Evolutionary conservation across 1,284 basidiomycete genomes (phyloP).

Genomic region (Apiotrichum domesticum): DNA sequence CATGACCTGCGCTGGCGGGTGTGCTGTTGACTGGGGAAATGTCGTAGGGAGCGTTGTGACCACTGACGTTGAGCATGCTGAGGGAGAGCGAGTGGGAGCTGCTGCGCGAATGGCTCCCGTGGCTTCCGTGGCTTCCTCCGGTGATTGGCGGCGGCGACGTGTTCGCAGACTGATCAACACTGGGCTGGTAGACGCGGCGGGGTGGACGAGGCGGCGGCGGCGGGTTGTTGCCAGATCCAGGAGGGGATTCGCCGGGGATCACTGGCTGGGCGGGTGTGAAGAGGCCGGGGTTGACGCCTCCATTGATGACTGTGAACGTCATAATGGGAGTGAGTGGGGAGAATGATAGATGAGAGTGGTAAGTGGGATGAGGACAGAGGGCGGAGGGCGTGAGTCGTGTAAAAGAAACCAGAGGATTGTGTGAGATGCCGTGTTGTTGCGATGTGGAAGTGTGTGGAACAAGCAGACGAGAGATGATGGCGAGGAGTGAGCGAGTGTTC

Average conservation of each 20-base stretch:
- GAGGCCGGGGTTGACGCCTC: constrained; percentile 18
- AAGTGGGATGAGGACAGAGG: neutral
- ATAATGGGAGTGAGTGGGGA: constrained; percentile 6
- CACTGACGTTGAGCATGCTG: constrained; percentile 20
- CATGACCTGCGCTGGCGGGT: constrained; percentile 7
- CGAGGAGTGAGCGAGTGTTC: too few species aligned
- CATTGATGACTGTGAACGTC: constrained; percentile 1
- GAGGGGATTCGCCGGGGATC: neutral
- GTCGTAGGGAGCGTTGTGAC: constrained; percentile 1
- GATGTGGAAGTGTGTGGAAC: too few species aligned
- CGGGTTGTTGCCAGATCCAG: constrained; percentile 10
- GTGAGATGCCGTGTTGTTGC: too few species aligned
- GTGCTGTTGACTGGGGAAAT: constrained; percentile 12
- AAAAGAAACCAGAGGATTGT: too few species aligned
- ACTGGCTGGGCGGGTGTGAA: constrained; percentile 10
- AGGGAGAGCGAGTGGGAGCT: constrained; percentile 36
- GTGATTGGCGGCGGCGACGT: constrained; percentile 15
- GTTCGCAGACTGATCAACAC: constrained; percentile 9
- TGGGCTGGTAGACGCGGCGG: constrained; percentile 26
- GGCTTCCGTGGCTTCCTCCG: constrained; percentile 7
- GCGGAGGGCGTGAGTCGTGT: neutral
- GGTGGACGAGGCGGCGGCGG: constrained; percentile 38
- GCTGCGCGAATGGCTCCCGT: constrained; percentile 18
- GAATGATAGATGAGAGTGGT: neutral
- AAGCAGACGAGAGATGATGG: neutral